A percentile compares a stretch with the other conserved stretches of the same genome.
These are phyloP conservation scores for Talaromyces sp. DNA, from an alignment of 2,329 filamentous ascomycete genomes.

Conservation along the genomic window DNA sequence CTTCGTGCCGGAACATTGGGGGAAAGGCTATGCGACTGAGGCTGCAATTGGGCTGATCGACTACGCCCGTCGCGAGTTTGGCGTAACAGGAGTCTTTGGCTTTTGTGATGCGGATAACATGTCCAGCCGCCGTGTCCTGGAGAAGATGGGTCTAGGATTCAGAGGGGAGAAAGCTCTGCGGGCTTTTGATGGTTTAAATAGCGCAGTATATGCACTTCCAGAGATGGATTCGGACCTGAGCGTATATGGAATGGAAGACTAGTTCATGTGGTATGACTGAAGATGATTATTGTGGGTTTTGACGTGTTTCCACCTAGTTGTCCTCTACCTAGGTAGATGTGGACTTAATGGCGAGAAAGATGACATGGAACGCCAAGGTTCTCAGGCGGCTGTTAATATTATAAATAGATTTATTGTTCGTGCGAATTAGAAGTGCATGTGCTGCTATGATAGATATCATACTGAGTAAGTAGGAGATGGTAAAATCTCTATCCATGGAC, in stretches of 20 bases:
- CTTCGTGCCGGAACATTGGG: constrained; percentile 21
- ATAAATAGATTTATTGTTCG: too few relatives aligned
- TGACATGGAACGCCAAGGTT: too few relatives aligned
- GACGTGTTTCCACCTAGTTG: neutral
- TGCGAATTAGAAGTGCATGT: too few relatives aligned
- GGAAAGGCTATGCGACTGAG: constrained; percentile 26
- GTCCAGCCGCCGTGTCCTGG: constrained; percentile 19
- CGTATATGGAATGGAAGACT: constrained; percentile 17
- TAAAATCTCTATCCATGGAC: too few relatives aligned
- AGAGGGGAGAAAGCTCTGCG: constrained; percentile 18
- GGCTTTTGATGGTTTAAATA: constrained; percentile 16
- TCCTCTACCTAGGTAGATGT: neutral
- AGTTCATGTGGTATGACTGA: neutral
- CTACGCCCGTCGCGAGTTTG: constrained; percentile 17
- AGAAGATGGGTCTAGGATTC: constrained; percentile 23
- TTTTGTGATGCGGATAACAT: constrained; percentile 20
- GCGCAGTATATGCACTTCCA: constrained; percentile 19
- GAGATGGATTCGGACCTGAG: constrained; percentile 18
- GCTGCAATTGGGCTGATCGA: constrained; percentile 20
- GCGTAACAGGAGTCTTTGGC: constrained; percentile 20
- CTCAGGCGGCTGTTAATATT: too few relatives aligned
- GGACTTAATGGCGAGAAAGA: too few relatives aligned
- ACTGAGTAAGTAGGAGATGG: too few relatives aligned
- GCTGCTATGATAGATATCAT: too few relatives aligned
- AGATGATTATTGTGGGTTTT: neutral